Percentiles rank a stretch among this genome's conserved stretches.
Conservation (phyloP, 176 grass and related monocot genomes). For the Triticum turgidum region DNA sequence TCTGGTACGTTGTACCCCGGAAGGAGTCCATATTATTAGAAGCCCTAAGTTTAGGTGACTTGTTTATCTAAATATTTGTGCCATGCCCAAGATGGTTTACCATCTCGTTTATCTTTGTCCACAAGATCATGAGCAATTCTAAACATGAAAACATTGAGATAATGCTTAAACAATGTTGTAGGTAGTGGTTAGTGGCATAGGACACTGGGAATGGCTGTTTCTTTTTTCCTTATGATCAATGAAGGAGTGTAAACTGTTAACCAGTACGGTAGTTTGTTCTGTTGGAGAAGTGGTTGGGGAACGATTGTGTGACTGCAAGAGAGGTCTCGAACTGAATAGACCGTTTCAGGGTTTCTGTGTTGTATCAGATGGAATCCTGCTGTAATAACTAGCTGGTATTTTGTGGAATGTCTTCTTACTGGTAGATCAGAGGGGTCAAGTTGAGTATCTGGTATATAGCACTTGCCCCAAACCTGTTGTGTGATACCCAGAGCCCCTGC, state of each 20-base stretch:
- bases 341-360: not conserved
- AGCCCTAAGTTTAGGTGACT: not conserved
- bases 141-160: conserved; percentile 1
- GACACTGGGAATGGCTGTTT: not conserved
- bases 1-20: not conserved
- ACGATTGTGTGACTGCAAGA: not conserved
- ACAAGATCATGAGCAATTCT: not conserved
- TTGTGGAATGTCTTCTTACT: not conserved
- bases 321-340: not conserved
- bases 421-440: not conserved
- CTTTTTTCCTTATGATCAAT: not conserved
- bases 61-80: not conserved
- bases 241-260: too few species aligned
- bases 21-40: not conserved
- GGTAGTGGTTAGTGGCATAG: not conserved
- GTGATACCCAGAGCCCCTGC: not conserved
- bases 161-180: not conserved
- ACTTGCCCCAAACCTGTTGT: too few species aligned
- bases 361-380: not conserved
- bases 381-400: not conserved
- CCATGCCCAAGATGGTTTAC: not conserved
- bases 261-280: too few species aligned
- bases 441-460: not conserved
- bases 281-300: not conserved
- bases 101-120: conserved; percentile 12